Percentiles rank a stretch among this genome's conserved stretches.
phyloP scores from a whole-genome alignment of 169 alveolate species.

The Plasmodium gonderi region DNA sequence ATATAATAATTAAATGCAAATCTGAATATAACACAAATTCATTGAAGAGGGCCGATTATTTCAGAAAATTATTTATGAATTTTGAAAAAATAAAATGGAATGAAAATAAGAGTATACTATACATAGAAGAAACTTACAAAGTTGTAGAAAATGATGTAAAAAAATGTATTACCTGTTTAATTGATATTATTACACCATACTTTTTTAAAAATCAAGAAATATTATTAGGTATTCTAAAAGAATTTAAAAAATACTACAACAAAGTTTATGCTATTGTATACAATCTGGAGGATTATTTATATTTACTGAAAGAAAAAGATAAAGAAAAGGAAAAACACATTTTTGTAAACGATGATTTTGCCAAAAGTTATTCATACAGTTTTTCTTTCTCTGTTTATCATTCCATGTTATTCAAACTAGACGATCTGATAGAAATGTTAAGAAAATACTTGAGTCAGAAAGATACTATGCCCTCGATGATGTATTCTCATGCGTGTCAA shows the following conservation, averaged over 20 bases:
- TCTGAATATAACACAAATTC: conserved; percentile 44
- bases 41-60: conserved; percentile 22
- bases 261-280: conserved; percentile 29
- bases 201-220: conserved; percentile 37
- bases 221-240: background rate
- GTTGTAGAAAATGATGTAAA: conserved; percentile 51
- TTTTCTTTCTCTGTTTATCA: conserved; percentile 37
- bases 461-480: no score
- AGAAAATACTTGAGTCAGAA: background rate
- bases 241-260: conserved; percentile 50
- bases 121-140: conserved; percentile 51
- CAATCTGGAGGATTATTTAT: conserved; percentile 54
- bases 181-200: conserved; percentile 45
- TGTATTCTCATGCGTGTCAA: no score
- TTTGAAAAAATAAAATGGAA: conserved; percentile 42
- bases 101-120: conserved; percentile 25
- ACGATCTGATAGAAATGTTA: conserved; percentile 46
- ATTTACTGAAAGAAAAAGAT: conserved; percentile 49
- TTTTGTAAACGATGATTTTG: conserved; percentile 39
- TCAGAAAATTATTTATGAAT: conserved; percentile 11
- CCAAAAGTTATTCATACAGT: background rate
- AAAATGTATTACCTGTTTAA: conserved; percentile 24
- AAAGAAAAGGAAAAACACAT: background rate
- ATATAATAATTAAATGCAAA: conserved; percentile 38
- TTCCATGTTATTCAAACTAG: conserved; percentile 29